Evolutionary conservation across 208 protist species (phyloP).

Genomic region (Kentomonas sorsogonicus): DNA sequence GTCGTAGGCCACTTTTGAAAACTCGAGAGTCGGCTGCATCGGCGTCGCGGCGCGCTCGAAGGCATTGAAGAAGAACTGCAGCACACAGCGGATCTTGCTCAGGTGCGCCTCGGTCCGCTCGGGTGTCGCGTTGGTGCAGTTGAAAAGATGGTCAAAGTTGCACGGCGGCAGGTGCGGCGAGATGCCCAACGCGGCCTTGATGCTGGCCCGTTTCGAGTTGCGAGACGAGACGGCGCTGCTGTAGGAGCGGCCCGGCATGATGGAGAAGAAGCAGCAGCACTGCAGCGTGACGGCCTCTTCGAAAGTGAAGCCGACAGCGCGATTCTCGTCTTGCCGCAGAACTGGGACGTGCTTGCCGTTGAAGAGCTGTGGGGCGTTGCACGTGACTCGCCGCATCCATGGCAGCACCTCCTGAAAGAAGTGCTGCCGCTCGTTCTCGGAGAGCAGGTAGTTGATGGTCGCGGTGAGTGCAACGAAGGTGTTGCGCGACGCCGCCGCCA

Average conservation of each 20-base stretch:
- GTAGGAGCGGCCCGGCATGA: constrained; percentile 45
- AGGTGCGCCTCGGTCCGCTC: constrained; percentile 21
- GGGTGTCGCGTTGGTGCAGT: constrained; percentile 1
- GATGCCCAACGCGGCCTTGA: constrained; percentile 5
- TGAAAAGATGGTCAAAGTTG: constrained; percentile 56
- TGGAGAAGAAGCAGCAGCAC: constrained; percentile 62
- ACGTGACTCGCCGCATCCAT: constrained; percentile 44
- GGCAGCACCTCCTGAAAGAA: constrained; percentile 51
- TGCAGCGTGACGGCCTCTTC: constrained; percentile 33
- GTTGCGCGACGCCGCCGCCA: constrained; percentile 5
- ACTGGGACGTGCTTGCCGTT: constrained; percentile 13
- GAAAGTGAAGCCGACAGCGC: constrained; percentile 20
- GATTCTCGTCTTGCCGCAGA: constrained; percentile 22
- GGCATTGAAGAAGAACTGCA: constrained; percentile 46
- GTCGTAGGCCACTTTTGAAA: constrained; percentile 24
- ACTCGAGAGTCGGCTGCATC: constrained; percentile 24
- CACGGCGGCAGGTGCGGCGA: constrained; percentile 26
- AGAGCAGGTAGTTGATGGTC: constrained; percentile 24
- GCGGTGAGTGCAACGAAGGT: constrained; percentile 20
- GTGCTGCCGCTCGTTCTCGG: constrained; percentile 14
- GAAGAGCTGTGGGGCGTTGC: constrained; percentile 25
- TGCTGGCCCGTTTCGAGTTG: too few species aligned
- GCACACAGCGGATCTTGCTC: constrained; percentile 49
- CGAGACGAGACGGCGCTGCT: not conserved
- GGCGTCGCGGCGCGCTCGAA: constrained; percentile 16